Evolutionary conservation across 2,329 filamentous ascomycete species (phyloP), one percentile per base, ranked within the genome.

Genomic region (Epichloe sibirici): DNA sequence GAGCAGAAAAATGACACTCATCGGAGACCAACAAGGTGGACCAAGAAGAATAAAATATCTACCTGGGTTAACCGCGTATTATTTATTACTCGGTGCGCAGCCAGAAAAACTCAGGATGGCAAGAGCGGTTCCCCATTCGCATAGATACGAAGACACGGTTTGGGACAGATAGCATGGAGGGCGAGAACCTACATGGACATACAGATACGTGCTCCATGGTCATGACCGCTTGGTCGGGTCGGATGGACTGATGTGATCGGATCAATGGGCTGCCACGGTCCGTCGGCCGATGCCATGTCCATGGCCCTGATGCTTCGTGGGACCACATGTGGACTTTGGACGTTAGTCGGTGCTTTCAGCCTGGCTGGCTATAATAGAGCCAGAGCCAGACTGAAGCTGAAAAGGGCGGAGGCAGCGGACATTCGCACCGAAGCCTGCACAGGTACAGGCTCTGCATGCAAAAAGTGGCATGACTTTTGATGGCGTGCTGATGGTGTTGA

Each of bases 381-480:
- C 17, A 23, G 25, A 15, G 13, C 21, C 48, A 25, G 25, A 42
- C 42, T 51, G 49, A 44, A 39, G 47, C 43, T 49, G 45, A 34
- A 11, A 37, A 45, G 23, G 46, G 49, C 53, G 49, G 53, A 49
- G 39, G 42, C 43, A 42, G 44, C 47, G 43, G 43, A 37, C 53
- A 48, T 43, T 37, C 47, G 34, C 46, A 42, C 23, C 45, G 45
- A 35, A 13, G 38, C 9, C 45, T 42, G 45, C 53, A 51, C 49
- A 39, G 34, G 45, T 49, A 45, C 42, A 43, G 34, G 34, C 37
- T 52, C 45, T 44, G 47, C 47, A 55, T n/a, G 45, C 35, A 55
- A 61, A 64, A 66, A 66, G 65, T 66, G 64, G 64, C 65, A 66
- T 66, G 65, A 66, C 62, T 59, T 54, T 59, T 54, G 63, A 62